Evolutionary conservation across 2,329 filamentous ascomycete species (phyloP).

Genomic region (Beauveria pseudobassiana): DNA sequence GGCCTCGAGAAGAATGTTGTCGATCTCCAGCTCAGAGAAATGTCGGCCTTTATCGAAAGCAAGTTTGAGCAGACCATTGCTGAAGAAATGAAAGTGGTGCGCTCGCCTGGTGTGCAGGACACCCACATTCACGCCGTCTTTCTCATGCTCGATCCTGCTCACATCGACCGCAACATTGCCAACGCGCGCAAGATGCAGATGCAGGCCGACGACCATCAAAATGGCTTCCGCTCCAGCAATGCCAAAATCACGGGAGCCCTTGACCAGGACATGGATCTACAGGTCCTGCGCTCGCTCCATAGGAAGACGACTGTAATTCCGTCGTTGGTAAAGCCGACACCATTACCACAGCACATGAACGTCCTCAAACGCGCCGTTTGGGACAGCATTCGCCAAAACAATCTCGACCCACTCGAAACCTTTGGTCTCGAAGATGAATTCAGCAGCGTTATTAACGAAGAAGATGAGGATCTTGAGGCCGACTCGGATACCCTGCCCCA

Average conservation of each 20-base stretch:
- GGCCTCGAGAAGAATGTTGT: conserved; percentile 92
- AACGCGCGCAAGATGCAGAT: conserved; percentile 45
- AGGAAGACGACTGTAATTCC: conserved; percentile 90
- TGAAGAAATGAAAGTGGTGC: conserved; percentile 95
- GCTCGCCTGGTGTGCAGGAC: conserved; percentile 86
- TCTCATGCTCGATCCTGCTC: conserved; percentile 78
- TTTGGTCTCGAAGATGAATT: conserved; percentile 75
- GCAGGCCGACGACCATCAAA: conserved; percentile 35
- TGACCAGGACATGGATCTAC: conserved; percentile 83
- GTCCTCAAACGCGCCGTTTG: conserved; percentile 87
- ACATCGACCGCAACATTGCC: conserved; percentile 75
- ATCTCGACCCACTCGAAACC: conserved; percentile 80
- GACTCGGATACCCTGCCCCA: conserved; percentile 32
- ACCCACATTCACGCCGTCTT: conserved; percentile 97
- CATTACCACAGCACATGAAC: conserved; percentile 88
- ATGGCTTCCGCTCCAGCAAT: conserved; percentile 34
- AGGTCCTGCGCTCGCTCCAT: conserved; percentile 79
- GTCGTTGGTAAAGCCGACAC: conserved; percentile 96
- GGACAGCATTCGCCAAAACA: conserved; percentile 72
- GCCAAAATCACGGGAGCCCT: conserved; percentile 54
- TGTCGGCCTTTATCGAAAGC: conserved; percentile 87
- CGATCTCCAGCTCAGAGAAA: conserved; percentile 86
- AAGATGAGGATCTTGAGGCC: conserved; percentile 49
- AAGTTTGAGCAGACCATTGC: conserved; percentile 98
- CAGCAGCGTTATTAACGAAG: conserved; percentile 46